phyloP scores from a whole-genome alignment of 352 stramenopile species.

The Globisporangium abappressorium region DNA sequence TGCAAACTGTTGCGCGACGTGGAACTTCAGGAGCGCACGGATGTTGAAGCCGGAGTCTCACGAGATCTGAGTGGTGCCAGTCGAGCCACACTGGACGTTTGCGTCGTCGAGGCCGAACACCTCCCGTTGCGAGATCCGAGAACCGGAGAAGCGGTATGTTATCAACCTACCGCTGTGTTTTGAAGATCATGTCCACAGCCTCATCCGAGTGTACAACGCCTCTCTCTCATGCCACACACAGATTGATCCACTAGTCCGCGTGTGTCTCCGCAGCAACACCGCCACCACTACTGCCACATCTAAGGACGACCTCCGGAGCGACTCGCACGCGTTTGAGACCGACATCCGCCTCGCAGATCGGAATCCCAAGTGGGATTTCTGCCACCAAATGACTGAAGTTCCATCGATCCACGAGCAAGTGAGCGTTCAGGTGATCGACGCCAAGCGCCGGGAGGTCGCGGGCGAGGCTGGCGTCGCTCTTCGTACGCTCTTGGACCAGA shows the following conservation, averaged over 20 bases:
- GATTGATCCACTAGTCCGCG: slow-evolving; percentile 56
- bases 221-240: slow-evolving; percentile 13
- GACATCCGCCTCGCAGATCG: slow-evolving; percentile 43
- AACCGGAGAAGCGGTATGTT: slow-evolving; percentile 37
- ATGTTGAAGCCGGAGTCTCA: slow-evolving; percentile 28
- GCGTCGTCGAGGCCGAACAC: slow-evolving; percentile 40
- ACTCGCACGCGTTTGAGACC: slow-evolving; percentile 21
- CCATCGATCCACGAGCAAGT: slow-evolving; percentile 42
- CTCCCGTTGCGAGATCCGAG: slow-evolving; percentile 50
- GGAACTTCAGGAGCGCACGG: slow-evolving; percentile 25
- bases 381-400: slow-evolving; percentile 29
- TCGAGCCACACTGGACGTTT: slow-evolving; percentile 37
- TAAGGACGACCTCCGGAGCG: background rate
- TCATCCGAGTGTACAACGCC: background rate
- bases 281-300: background rate
- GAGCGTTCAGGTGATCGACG: slow-evolving; percentile 51
- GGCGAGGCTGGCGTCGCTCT: slow-evolving; percentile 47
- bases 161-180: background rate
- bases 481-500: slow-evolving; percentile 55
- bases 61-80: slow-evolving; percentile 25
- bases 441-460: slow-evolving; percentile 39
- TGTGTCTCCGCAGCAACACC: slow-evolving; percentile 27
- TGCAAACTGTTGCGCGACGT: slow-evolving; percentile 21
- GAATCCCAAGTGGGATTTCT: slow-evolving; percentile 41
- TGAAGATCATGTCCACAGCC: background rate